Conservation (phyloP, 176 grass and related monocot species). For the Thalia dealbata region DNA sequence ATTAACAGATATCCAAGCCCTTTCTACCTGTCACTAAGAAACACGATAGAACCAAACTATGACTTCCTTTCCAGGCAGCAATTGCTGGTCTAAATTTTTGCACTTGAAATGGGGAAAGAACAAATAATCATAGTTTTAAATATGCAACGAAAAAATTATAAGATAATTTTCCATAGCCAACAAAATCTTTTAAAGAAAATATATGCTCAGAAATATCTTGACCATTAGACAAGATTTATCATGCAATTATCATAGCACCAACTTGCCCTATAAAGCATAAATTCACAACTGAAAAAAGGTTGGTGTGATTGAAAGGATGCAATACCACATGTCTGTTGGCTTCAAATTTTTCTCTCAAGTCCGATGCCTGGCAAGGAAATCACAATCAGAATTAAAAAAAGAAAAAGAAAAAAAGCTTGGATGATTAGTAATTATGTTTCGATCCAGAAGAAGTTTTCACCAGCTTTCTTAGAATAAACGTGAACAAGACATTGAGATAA, state of each 20-base stretch:
- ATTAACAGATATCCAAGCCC: neutral
- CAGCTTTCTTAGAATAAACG: too few relatives aligned
- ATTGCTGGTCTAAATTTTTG: neutral
- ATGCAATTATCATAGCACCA: neutral
- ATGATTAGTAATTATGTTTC: neutral
- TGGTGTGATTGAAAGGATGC: neutral
- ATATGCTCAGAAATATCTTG: neutral
- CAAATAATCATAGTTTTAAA: neutral
- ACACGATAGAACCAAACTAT: neutral
- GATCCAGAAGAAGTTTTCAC: neutral
- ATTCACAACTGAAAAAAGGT: neutral
- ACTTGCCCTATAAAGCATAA: neutral
- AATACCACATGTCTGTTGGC: slow-evolving; percentile 72
- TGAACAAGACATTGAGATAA: neutral
- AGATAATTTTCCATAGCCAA: neutral
- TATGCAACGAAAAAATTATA: neutral
- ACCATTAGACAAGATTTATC: neutral
- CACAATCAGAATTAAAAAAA: neutral
- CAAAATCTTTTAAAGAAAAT: neutral
- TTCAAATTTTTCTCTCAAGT: slow-evolving; percentile 88
- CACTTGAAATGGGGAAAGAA: neutral
- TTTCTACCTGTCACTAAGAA: neutral
- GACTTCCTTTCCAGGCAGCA: neutral
- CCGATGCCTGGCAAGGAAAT: slow-evolving; percentile 53
- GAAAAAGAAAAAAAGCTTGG: neutral